phyloP scores from a whole-genome alignment of 495 filamentous ascomycete species.

The Tuber calosporum region DNA sequence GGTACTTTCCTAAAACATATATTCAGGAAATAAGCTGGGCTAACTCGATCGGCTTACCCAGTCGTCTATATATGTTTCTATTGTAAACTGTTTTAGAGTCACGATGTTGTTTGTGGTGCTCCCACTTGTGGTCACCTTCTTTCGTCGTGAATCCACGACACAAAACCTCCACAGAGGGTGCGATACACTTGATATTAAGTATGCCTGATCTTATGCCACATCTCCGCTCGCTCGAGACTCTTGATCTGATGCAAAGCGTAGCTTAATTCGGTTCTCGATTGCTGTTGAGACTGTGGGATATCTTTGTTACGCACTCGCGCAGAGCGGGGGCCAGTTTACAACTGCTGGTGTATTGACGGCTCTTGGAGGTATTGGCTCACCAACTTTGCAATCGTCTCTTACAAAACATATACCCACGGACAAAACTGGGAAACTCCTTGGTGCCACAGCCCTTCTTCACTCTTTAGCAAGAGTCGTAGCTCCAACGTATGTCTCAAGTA shows the following conservation, averaged over 20 bases:
- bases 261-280: conserved; percentile 66
- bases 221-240: neutral
- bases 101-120: conserved; percentile 64
- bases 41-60: conserved; percentile 8
- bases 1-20: conserved; percentile 36
- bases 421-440: conserved; percentile 72
- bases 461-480: conserved; percentile 69
- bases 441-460: conserved; percentile 79
- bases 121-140: conserved; percentile 52
- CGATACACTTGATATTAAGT: conserved; percentile 63
- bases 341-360: conserved; percentile 63
- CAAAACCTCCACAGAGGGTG: conserved; percentile 56
- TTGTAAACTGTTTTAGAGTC: conserved; percentile 68
- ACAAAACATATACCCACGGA: conserved; percentile 87
- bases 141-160: conserved; percentile 24
- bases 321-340: conserved; percentile 52
- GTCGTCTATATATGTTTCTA: conserved; percentile 64
- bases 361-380: conserved; percentile 74
- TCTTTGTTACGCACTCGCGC: conserved; percentile 60
- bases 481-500: conserved; percentile 47
- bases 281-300: conserved; percentile 72
- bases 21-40: neutral
- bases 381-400: conserved; percentile 70
- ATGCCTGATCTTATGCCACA: conserved; percentile 1
- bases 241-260: conserved; percentile 14